These are phyloP conservation scores for Nephelium lappaceum DNA, from an alignment of 345 rosid genomes.

Conservation along the genomic window DNA sequence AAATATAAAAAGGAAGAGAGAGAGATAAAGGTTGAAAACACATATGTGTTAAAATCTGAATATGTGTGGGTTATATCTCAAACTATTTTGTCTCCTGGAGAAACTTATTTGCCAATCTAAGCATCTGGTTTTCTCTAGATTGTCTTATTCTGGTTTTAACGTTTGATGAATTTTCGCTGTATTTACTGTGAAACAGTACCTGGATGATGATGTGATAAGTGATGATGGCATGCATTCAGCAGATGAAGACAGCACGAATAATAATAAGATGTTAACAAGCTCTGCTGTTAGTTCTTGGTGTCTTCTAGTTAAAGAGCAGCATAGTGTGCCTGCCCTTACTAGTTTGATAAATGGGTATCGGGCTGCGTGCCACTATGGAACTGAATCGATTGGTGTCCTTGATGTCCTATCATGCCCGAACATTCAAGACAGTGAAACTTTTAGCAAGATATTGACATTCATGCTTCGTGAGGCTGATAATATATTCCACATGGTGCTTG, in stretches of 20 bases:
- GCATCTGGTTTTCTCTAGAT: background rate
- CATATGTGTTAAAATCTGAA: background rate
- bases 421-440: constrained; percentile 47
- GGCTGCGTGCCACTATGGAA: constrained; percentile 76
- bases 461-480: constrained; percentile 70
- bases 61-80: background rate
- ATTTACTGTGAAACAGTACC: constrained; percentile 39
- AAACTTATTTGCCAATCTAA: background rate
- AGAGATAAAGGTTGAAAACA: background rate
- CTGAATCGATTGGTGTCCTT: constrained; percentile 45
- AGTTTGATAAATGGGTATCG: constrained; percentile 73
- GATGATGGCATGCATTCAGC: constrained; percentile 37
- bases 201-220: constrained; percentile 47
- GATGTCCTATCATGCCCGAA: constrained; percentile 17
- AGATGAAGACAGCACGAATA: constrained; percentile 37
- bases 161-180: constrained; percentile 8
- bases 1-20: background rate
- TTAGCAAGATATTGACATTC: constrained; percentile 58
- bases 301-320: constrained; percentile 55
- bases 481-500: constrained; percentile 58
- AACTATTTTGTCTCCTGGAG: background rate
- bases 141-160: constrained; percentile 10
- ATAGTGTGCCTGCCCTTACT: constrained; percentile 56
- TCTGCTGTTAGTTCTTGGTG: constrained; percentile 51
- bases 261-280: constrained; percentile 42